phyloP scores from a whole-genome alignment of 441 rosid genomes.

The Syzygium malaccense region DNA sequence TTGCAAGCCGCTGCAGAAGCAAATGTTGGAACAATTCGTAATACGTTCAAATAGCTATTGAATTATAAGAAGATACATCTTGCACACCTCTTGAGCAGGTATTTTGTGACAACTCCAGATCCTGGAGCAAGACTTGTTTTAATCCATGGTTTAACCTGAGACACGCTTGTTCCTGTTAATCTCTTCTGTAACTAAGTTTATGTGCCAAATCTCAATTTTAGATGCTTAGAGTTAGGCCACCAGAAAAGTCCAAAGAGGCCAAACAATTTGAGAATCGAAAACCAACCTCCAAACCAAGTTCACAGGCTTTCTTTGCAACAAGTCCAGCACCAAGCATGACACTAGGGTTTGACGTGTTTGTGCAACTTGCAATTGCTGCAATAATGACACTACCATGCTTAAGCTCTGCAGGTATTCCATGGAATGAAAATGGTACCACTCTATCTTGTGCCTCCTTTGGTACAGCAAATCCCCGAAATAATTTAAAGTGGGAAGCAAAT shows the following conservation, averaged over 20 bases:
- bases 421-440: conserved; percentile 28
- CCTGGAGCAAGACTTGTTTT: conserved; percentile 65
- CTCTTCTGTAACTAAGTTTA: neutral
- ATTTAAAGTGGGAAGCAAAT: neutral
- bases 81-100: conserved; percentile 38
- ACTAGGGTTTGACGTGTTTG: conserved; percentile 55
- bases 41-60: neutral
- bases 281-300: conserved; percentile 49
- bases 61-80: neutral
- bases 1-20: conserved; percentile 44
- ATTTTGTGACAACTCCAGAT: conserved; percentile 47
- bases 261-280: neutral
- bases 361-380: conserved; percentile 58
- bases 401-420: conserved; percentile 39
- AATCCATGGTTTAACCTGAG: conserved; percentile 58
- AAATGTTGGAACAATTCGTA: neutral
- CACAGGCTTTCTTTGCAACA: conserved; percentile 49
- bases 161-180: neutral
- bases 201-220: neutral
- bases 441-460: conserved; percentile 43
- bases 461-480: conserved; percentile 42
- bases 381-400: conserved; percentile 48
- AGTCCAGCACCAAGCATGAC: conserved; percentile 56
- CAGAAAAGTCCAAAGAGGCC: neutral
- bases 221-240: neutral